A percentile compares a stretch with the other conserved stretches of the same genome.
Conservation (phyloP, 2,329 filamentous ascomycete species). For the Byssoonygena ceratinophila region DNA sequence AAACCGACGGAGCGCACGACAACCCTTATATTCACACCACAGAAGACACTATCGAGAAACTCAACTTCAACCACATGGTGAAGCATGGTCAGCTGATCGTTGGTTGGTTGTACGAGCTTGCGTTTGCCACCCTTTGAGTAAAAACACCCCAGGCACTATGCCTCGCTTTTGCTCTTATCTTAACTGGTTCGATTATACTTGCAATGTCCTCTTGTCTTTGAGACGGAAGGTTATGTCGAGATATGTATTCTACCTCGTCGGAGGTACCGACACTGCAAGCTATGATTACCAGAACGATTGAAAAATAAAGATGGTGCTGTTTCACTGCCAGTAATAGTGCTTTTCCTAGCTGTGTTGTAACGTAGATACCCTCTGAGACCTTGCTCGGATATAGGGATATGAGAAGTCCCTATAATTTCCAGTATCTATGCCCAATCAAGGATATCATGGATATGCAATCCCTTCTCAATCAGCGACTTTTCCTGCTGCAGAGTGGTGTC, state of each 20-base stretch:
- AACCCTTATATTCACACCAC: constrained; percentile 11
- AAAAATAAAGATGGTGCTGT: neutral
- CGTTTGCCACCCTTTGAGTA: constrained; percentile 6
- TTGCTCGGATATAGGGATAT: neutral
- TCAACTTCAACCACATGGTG: constrained; percentile 11
- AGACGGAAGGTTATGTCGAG: neutral
- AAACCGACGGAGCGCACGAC: constrained; percentile 5
- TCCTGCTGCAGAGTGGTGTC: too few relatives aligned
- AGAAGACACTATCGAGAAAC: constrained; percentile 10
- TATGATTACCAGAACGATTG: neutral
- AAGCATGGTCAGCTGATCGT: constrained; percentile 7
- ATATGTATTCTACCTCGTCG: neutral
- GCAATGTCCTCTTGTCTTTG: neutral
- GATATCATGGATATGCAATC: too few relatives aligned
- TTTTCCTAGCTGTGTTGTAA: neutral
- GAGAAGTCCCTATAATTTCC: too few relatives aligned
- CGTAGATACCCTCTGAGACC: neutral
- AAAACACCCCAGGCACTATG: neutral
- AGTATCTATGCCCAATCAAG: too few relatives aligned
- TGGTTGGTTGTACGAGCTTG: constrained; percentile 12
- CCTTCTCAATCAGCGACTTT: too few relatives aligned
- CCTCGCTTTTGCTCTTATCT: neutral
- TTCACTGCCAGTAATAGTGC: too few relatives aligned
- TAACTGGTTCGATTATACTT: neutral
- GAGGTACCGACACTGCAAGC: neutral